Base-by-base conservation (phyloP, 805 yeast species). In the Lachancea thermotolerans region DNA sequence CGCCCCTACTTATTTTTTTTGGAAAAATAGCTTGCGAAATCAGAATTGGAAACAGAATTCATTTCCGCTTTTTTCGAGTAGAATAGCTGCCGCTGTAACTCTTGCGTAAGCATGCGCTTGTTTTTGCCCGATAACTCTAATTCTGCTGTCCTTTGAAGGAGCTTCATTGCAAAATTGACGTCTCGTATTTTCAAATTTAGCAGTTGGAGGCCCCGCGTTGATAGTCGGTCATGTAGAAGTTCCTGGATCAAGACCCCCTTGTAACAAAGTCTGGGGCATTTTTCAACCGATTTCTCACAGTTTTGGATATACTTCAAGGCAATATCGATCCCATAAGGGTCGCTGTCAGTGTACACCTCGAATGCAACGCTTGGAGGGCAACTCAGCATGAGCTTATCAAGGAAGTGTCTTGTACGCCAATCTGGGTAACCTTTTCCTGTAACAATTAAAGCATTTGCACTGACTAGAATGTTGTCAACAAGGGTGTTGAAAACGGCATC, bases 351-450 rank as follows among this genome's bases (percentile, higher is more conserved):
- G 48, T 74, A 65, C 0, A 78, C 77, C 14, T 63, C 52, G 12
- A 79, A 64, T 4, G 69, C 68, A 1, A 66, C 51, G 0, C 46
- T 35, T 2, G 62, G 59, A n/a, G 60, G 37, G 10, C 44, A 33
- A 5, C 21, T 28, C 35, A 42, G 21, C 10, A 59, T 38, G 27
- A 75, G 44, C 39, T 44, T 49, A 3, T 58, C 45, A 0, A 78
- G 54, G 51, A 81, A 78, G 10, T 50, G 46, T 44, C 70, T 68
- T 0, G 88, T 80, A 12, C 78, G 54, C 15, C 65, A 56, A 59
- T 84, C 90, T 0, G 90, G 87, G 51, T 71, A 81, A 0, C 91
- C 91, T 54, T 81, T 82, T 0, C 85, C 88, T 0, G 88, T 81
- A 8, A 83, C 59, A 1, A 77, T 49, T 12, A 66, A 44, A 8